Evolutionary conservation across 768 basidiomycete species (phyloP), one percentile per base, ranked within the genome.

Genomic region (Suillus paluster): DNA sequence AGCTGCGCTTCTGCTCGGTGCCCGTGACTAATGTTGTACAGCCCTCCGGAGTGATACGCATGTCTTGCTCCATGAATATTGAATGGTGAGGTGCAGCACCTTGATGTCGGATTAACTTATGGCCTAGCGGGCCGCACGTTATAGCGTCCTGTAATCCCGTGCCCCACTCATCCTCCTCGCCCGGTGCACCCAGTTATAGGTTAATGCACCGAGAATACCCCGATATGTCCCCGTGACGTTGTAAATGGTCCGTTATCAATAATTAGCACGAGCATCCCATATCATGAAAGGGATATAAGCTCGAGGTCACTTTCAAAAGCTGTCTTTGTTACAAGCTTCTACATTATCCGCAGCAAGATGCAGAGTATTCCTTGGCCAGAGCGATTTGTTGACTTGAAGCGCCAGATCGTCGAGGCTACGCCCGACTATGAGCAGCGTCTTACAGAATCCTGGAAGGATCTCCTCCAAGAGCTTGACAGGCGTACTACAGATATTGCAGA

Each of bases 331-430:
- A 30, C 60, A 9, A 36, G 11, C 48, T 42, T 52, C 50, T 46
- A 38, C 34, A 30, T 27, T 45, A 17, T 44, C 39, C 33, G 3
- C 23, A 36, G 15, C 58, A 63, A 11, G 34, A 74, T 55, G 54
- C 38, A 55, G 54, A 19, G 5, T 11, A 39, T 1, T 27, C 36
- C 41, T 34, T 72, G 66, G 68, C 70, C 72, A 19, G 36, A 81
- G 39, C 86, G 83, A 48, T 88, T 89, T 64, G 69, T 75, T 8
- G 82, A 87, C 52, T 63, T 89, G 65, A 91, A 91, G 73, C 77
- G 77, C 54, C 78, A 85, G 63, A 85, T 91, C 48, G 85, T 83
- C 2, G 72, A 72, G 1, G 76, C 77, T 4, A 83, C 84, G 63
- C 82, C 86, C 17, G 54, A 55, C 54, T 55, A 55, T 27, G 75